Evolutionary conservation across 1,139 yeast genomes (phyloP), one percentile per base, ranked within the genome.

Genomic region (Suhomyces bribrorum): DNA sequence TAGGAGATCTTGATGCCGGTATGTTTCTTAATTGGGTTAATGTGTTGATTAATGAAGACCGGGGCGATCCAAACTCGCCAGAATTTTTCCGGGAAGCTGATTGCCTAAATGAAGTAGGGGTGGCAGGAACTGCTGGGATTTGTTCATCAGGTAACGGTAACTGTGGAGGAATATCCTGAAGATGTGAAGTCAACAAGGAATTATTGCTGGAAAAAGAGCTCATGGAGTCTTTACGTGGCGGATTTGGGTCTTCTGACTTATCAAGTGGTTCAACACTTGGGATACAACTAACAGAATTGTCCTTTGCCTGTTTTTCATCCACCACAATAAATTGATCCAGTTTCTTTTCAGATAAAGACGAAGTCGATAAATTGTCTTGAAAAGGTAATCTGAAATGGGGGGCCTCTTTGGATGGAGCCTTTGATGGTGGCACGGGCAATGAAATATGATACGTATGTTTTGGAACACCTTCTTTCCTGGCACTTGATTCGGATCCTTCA

Each of bases 301-400:
- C 39, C 11, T 31, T 26, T 7, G 23, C 32, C 15, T 31, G 29
- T 14, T 27, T 24, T 17, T 36, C 39, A 28, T 31, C 35, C 9
- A 30, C 26, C 12, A 27, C 27, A 4, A 31, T 26, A 16, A 46
- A 37, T 26, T 47, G 38, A 3, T 46, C 51, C 8, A 11, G 7
- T 9, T 27, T 32, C 7, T 34, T 31, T 3, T 16, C 24, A 5
- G 31, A 12, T 7, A 34, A 16, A 7, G 43, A 38, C 4, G 35
- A n/a, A 11, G 29, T 37, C 3, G 40, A 33, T 7, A 36, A 27
- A 14, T 26, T 57, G 17, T 79, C 82, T 48, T 79, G 84, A 50
- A 81, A 82, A 0, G 88, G 88, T n/a, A 79, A 66, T 52, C 88
- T 66, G 53, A 82, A 82, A 33, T 66, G 72, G 1, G 76, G 77